Conservation (phyloP, 352 stramenopile species). For the Stephanocyclus meneghinianus region DNA sequence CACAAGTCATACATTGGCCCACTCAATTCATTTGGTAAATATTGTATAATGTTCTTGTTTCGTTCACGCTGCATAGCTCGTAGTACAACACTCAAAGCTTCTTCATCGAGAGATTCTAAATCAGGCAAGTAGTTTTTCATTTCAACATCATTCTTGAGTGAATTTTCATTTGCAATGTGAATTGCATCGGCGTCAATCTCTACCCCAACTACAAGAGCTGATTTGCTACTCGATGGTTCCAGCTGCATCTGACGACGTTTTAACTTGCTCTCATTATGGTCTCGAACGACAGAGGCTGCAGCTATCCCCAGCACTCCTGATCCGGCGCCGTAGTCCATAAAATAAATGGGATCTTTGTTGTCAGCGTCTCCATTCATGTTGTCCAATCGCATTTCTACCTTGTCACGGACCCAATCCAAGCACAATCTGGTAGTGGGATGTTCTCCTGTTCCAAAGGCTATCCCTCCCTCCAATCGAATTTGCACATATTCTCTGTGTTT, state of each 20-base stretch:
- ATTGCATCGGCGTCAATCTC: slow-evolving; percentile 51
- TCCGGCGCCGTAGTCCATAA: slow-evolving; percentile 82
- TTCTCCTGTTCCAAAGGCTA: slow-evolving; percentile 84
- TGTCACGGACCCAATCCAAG: slow-evolving; percentile 69
- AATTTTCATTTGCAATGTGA: slow-evolving; percentile 59
- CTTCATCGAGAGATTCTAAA: slow-evolving; percentile 34
- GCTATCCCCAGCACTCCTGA: slow-evolving; percentile 80
- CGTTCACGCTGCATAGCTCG: slow-evolving; percentile 39
- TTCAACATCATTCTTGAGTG: slow-evolving; percentile 49
- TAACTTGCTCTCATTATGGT: slow-evolving; percentile 22
- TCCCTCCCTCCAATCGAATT: slow-evolving; percentile 77
- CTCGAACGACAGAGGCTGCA: slow-evolving; percentile 57
- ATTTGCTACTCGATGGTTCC: slow-evolving; percentile 47
- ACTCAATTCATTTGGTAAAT: slow-evolving; percentile 50
- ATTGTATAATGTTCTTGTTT: slow-evolving; percentile 40
- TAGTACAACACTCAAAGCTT: slow-evolving; percentile 51
- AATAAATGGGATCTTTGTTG: slow-evolving; percentile 11
- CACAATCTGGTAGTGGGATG: slow-evolving; percentile 83
- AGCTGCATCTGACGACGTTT: neutral
- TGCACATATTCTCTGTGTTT: slow-evolving; percentile 40
- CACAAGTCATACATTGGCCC: slow-evolving; percentile 63
- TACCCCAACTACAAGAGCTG: slow-evolving; percentile 46
- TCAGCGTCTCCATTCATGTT: slow-evolving; percentile 12
- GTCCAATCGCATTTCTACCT: slow-evolving; percentile 25
- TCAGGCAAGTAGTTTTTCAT: slow-evolving; percentile 58